phyloP scores from a whole-genome alignment of 371 early-diverging fungal genomes.

The Cladochytrium tenue region DNA sequence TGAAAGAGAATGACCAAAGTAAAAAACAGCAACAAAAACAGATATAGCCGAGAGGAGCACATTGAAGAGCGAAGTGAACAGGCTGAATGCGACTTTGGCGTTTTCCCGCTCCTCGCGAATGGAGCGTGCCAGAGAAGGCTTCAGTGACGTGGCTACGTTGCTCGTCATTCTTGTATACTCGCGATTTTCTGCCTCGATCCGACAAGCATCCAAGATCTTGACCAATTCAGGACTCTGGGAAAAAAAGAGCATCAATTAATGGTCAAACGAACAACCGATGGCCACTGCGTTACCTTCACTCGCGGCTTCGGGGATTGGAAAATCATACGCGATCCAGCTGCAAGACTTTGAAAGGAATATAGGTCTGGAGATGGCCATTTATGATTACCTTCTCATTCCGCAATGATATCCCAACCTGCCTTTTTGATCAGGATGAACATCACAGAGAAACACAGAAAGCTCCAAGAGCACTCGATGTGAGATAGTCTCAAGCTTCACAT shows the following conservation, averaged over 20 bases:
- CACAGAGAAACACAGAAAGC: too few species aligned
- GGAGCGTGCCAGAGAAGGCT: not conserved
- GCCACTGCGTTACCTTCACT: not conserved
- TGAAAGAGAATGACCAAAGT: slow-evolving; percentile 52
- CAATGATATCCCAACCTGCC: too few species aligned
- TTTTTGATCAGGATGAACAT: too few species aligned
- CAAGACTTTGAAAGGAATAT: too few species aligned
- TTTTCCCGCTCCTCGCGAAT: slow-evolving; percentile 32
- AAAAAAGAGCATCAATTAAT: not conserved
- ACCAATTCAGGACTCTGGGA: slow-evolving; percentile 24
- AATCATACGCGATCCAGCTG: slow-evolving; percentile 3
- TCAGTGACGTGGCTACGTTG: slow-evolving; percentile 3
- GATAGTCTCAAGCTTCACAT: too few species aligned
- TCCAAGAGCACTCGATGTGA: too few species aligned
- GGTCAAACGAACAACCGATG: not conserved
- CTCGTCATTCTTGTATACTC: slow-evolving; percentile 36
- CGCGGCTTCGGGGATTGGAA: slow-evolving; percentile 8
- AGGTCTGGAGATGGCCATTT: too few species aligned
- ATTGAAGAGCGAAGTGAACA: slow-evolving; percentile 62
- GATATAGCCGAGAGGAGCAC: slow-evolving; percentile 65
- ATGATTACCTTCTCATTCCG: too few species aligned
- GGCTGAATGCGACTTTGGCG: slow-evolving; percentile 49
- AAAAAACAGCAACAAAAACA: slow-evolving; percentile 63
- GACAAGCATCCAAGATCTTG: slow-evolving; percentile 23
- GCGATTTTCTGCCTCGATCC: slow-evolving; percentile 25